phyloP scores from a whole-genome alignment of 2,329 filamentous ascomycete genomes.

The Verticillium tricorpus region DNA sequence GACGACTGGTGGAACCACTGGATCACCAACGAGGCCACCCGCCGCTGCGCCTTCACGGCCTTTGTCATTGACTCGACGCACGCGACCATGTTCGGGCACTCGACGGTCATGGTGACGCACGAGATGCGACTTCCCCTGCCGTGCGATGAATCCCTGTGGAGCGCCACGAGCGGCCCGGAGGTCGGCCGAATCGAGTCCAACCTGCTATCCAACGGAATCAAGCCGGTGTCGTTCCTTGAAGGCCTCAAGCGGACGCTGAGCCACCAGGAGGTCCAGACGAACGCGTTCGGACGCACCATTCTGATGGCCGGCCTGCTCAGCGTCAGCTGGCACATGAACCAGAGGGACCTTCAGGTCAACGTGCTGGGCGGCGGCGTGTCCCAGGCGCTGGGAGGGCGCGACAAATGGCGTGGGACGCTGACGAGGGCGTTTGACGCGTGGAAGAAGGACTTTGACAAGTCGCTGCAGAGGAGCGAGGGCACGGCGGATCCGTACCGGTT shows the following conservation, averaged over 20 bases:
- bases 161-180: slow-evolving; percentile 80
- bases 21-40: slow-evolving; percentile 90
- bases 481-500: slow-evolving; percentile 50
- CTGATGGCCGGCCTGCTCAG: slow-evolving; percentile 92
- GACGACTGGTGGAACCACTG: slow-evolving; percentile 95
- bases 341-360: slow-evolving; percentile 87
- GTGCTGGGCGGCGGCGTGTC: slow-evolving; percentile 70
- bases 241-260: slow-evolving; percentile 86
- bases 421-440: slow-evolving; percentile 89
- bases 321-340: slow-evolving; percentile 97
- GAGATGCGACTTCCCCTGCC: slow-evolving; percentile 89
- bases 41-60: slow-evolving; percentile 85
- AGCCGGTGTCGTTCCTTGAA: slow-evolving; percentile 83
- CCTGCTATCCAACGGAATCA: slow-evolving; percentile 74
- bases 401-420: slow-evolving; percentile 84
- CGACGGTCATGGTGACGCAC: slow-evolving; percentile 93
- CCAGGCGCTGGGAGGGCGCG: slow-evolving; percentile 75
- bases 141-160: slow-evolving; percentile 91
- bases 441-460: slow-evolving; percentile 87
- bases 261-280: slow-evolving; percentile 80
- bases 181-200: slow-evolving; percentile 80
- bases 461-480: slow-evolving; percentile 57
- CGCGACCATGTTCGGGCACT: slow-evolving; percentile 96
- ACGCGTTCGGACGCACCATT: slow-evolving; percentile 87
- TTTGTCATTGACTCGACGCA: slow-evolving; percentile 96